Evolutionary conservation across 352 stramenopile species (phyloP), one percentile per base, ranked within the genome.

Genomic region (Albugo laibachii): DNA sequence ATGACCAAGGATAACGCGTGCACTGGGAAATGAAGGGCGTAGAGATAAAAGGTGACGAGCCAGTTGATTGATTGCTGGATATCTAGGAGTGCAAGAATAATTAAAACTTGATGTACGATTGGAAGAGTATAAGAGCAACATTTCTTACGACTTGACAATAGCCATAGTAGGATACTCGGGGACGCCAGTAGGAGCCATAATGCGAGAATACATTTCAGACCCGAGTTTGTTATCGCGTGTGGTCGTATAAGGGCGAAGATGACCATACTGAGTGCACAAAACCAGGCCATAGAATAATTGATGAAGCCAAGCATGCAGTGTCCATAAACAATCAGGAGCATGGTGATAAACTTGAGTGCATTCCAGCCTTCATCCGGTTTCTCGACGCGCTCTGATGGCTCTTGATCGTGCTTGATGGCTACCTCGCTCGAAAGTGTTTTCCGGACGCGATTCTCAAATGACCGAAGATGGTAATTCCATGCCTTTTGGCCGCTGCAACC

Each of bases 281-380:
- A 74, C 37, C 84, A 53, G 42, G 76, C 74, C 66, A 89, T 78
- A 1, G 76, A 67, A 56, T 85, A 89, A 53, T 89, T 89, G 34
- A 86, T 53, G 18, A 89, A 77, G 2, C 71, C 73, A 39, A 89
- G 47, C 45, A 83, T 65, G 44, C 69, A 80, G 59, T 86, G 76
- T 10, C 65, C 53, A 47, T 70, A 80, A 54, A 83, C 68, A 11
- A 82, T 48, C 38, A 83, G 18, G 18, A 54, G 55, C 59, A 76
- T 69, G 19, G 56, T 59, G 35, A 79, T 34, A 16, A 75, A 72
- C 48, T 83, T 83, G 34, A 81, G 50, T 6, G 56, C 61, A 21
- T 62, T 54, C 71, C 71, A 80, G 18, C 71, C 69, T 13, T 49
- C 46, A 47, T 75, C 67, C n/a, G 69, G 48, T 0, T 50, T 27